Evolutionary conservation across 257 asterid species (phyloP).

Genomic region (Plantago ovata): DNA sequence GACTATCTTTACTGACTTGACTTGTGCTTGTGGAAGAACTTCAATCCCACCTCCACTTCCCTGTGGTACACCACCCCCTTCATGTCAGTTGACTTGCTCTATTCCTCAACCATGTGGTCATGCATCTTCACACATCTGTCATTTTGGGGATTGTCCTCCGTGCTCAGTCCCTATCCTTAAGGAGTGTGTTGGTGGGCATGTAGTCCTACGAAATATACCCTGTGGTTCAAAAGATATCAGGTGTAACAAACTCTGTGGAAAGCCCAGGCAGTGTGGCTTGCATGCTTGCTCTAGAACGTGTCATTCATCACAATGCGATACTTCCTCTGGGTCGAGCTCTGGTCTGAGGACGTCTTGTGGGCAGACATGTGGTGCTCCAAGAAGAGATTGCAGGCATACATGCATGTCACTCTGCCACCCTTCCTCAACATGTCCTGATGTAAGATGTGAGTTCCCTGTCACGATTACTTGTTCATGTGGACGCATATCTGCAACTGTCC

Average conservation of each 20-base stretch:
- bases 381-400: constrained; percentile 92
- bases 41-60: constrained; percentile 96
- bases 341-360: constrained; percentile 65
- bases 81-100: constrained; percentile 88
- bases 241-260: constrained; percentile 89
- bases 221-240: constrained; percentile 95
- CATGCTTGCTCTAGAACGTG: constrained; percentile 93
- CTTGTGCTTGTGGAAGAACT: constrained; percentile 93
- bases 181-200: constrained; percentile 96
- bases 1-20: constrained; percentile 79
- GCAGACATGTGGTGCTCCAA: constrained; percentile 95
- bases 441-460: constrained; percentile 82
- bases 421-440: constrained; percentile 68
- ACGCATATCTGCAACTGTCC: constrained; percentile 68
- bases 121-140: constrained; percentile 93
- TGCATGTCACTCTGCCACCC: constrained; percentile 91
- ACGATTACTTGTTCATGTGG: constrained; percentile 86
- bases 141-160: constrained; percentile 94
- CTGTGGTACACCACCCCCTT: constrained; percentile 89
- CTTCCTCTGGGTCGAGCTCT: constrained; percentile 35
- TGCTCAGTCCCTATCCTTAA: constrained; percentile 84
- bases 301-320: constrained; percentile 80
- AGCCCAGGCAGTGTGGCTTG: constrained; percentile 92
- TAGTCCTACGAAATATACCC: constrained; percentile 75
- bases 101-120: constrained; percentile 95